Percentiles rank a stretch among this genome's conserved stretches.
phyloP scores from a whole-genome alignment of 768 basidiomycete species.

The Russula griseocarnosa region DNA sequence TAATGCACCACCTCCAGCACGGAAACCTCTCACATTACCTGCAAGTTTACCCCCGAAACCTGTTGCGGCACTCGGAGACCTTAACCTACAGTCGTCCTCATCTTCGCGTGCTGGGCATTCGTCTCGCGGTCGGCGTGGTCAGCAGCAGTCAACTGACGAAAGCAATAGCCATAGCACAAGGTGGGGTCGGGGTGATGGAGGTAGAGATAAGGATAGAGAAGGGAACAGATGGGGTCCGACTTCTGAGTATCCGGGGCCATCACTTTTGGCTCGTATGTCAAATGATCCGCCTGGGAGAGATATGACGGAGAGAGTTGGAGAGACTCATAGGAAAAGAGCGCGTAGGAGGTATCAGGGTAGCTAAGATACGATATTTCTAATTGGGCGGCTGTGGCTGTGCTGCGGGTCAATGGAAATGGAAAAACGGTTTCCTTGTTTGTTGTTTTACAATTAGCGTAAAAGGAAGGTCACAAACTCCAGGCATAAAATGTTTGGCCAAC shows the following conservation, averaged over 20 bases:
- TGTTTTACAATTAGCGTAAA: neutral
- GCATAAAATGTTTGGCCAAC: too few species aligned
- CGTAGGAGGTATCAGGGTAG: slow-evolving; percentile 19
- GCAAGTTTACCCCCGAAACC: slow-evolving; percentile 22
- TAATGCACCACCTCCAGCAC: neutral
- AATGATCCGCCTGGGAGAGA: slow-evolving; percentile 7
- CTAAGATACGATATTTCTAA: slow-evolving; percentile 12
- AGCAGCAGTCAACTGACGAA: slow-evolving; percentile 9
- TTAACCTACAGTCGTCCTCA: slow-evolving; percentile 9
- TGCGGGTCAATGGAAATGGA: neutral
- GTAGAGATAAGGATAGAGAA: slow-evolving; percentile 15
- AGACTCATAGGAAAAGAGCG: slow-evolving; percentile 11
- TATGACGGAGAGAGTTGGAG: neutral
- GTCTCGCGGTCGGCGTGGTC: slow-evolving; percentile 16
- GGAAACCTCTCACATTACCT: slow-evolving; percentile 16
- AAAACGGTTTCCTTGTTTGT: slow-evolving; percentile 1
- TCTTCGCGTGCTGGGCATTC: slow-evolving; percentile 8
- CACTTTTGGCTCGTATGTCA: slow-evolving; percentile 23
- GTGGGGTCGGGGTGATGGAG: slow-evolving; percentile 6
- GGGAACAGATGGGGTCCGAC: slow-evolving; percentile 10
- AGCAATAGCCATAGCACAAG: neutral
- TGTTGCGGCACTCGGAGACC: slow-evolving; percentile 21
- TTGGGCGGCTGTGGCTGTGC: neutral
- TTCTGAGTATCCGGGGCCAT: slow-evolving; percentile 15
- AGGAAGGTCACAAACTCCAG: too few species aligned